A percentile compares a stretch with the other conserved stretches of the same genome.
phyloP scores from a whole-genome alignment of 2,329 filamentous ascomycete genomes.

The Cadophora gregata region DNA sequence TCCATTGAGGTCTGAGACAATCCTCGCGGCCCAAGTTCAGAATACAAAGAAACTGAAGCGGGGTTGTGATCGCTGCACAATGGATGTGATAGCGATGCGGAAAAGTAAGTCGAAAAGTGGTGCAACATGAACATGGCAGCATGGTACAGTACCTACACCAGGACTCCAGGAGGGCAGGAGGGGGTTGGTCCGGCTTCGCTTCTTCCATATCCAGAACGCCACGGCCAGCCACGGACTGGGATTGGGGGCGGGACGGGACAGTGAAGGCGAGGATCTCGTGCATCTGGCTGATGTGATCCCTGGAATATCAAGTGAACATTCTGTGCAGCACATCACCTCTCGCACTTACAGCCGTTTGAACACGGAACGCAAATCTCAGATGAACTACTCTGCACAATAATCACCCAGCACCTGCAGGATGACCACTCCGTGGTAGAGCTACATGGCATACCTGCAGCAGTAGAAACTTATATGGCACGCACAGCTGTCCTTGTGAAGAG shows the following conservation, averaged over 20 bases:
- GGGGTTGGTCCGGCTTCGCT: constrained; percentile 17
- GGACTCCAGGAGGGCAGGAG: no score
- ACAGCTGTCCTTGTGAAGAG: neutral
- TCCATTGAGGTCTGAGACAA: constrained; percentile 13
- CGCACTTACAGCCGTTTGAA: neutral
- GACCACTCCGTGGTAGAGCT: neutral
- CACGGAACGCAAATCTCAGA: neutral
- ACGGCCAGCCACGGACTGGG: constrained; percentile 11
- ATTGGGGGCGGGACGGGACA: constrained; percentile 31
- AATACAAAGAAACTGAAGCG: constrained; percentile 9
- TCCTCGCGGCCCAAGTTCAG: constrained; percentile 5
- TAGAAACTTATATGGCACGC: no score
- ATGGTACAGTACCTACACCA: no score
- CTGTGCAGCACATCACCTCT: constrained; percentile 7
- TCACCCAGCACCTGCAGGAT: neutral
- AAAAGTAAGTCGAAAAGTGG: neutral
- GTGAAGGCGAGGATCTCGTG: constrained; percentile 20
- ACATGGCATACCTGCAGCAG: no score
- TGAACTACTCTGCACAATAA: constrained; percentile 1
- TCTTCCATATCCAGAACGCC: constrained; percentile 14
- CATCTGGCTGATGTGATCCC: constrained; percentile 31
- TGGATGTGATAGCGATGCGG: constrained; percentile 7
- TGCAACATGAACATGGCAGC: constrained; percentile 8
- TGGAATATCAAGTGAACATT: constrained; percentile 7
- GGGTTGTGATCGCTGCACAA: neutral